Evolutionary conservation across 2,329 filamentous ascomycete species (phyloP).

Genomic region (Gnomoniopsis sp.): DNA sequence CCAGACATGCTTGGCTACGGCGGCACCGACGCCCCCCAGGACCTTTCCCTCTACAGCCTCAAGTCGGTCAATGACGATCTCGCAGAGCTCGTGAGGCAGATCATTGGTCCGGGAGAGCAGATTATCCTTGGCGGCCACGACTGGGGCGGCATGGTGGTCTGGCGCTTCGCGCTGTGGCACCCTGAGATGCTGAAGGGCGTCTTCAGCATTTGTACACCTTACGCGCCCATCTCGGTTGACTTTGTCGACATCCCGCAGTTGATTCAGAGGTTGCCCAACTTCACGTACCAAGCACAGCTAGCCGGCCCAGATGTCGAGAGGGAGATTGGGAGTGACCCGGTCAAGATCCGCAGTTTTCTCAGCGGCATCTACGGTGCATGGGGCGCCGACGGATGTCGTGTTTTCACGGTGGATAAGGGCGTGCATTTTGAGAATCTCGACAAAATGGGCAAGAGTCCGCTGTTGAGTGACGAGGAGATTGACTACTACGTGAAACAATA

Average conservation of each 20-base stretch:
- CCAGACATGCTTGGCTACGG: constrained; percentile 88
- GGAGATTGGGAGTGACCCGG: constrained; percentile 48
- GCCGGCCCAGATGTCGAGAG: constrained; percentile 63
- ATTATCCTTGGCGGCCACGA: constrained; percentile 89
- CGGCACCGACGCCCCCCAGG: constrained; percentile 65
- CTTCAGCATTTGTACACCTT: constrained; percentile 81
- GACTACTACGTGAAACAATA: constrained; percentile 76
- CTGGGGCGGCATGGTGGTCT: constrained; percentile 77
- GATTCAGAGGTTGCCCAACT: constrained; percentile 57
- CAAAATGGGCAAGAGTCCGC: constrained; percentile 50
- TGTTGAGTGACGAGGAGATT: constrained; percentile 67
- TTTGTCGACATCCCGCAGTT: constrained; percentile 59
- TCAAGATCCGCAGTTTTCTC: constrained; percentile 67
- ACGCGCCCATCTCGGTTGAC: constrained; percentile 47
- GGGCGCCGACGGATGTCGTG: constrained; percentile 50
- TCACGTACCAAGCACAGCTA: constrained; percentile 82
- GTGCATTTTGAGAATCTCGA: constrained; percentile 60
- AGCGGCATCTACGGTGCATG: constrained; percentile 67
- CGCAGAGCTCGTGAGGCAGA: constrained; percentile 62
- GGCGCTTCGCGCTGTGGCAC: constrained; percentile 70
- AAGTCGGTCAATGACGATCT: constrained; percentile 75
- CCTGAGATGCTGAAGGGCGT: constrained; percentile 70
- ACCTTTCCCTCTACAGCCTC: constrained; percentile 61
- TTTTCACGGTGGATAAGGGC: constrained; percentile 60
- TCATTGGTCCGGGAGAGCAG: constrained; percentile 36